Base-by-base conservation (phyloP, 2,329 filamentous ascomycete genomes). In the Lachnellula occidentalis region DNA sequence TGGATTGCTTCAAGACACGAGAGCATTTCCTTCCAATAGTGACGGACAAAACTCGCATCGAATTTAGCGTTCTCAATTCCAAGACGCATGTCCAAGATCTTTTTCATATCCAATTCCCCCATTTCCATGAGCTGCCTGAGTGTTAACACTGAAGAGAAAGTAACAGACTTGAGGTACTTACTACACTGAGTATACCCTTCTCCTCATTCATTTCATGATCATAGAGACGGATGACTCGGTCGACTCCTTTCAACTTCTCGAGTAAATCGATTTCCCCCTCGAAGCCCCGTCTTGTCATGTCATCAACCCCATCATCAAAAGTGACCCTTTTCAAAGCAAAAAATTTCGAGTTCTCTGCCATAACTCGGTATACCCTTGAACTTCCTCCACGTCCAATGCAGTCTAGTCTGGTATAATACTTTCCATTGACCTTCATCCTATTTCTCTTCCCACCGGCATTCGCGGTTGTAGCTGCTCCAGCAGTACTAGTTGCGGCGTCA, bases 1-100 rank as follows among this genome's bases (percentile, higher is more conserved):
- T 99, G 94, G 1, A 99, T 91, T 0, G 92, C 83, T 62, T 89
- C 83, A 5, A 99, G 83, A 69, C 94, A 97, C 70, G 96, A 91
- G 17, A 99, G 85, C 94, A 99, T 99, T 73, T 99, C 94, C 71
- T 95, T 94, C 94, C 94, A 99, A 76, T 96, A 96, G 73, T 89
- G 95, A n/a, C 94, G 87, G 12, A 94, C 90, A 70, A 97, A 96
- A 51, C 87, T 88, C 1, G 90, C 80, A 68, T 99, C 94, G 57
- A 99, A 87, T 56, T 79, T 82, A 39, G 88, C 82, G 51, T 87
- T 82, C 57, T 91, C 86, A 0, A 78, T 81, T 65, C 85, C 89
- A 65, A 89, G 76, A 9, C 85, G 83, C 60, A 85, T 81, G 36
- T 85, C 86, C 60, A 99, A 80, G 51, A 97, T 84, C 53, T 87